Conservation (phyloP, 768 basidiomycete species). For the Hydnum rufescens region DNA sequence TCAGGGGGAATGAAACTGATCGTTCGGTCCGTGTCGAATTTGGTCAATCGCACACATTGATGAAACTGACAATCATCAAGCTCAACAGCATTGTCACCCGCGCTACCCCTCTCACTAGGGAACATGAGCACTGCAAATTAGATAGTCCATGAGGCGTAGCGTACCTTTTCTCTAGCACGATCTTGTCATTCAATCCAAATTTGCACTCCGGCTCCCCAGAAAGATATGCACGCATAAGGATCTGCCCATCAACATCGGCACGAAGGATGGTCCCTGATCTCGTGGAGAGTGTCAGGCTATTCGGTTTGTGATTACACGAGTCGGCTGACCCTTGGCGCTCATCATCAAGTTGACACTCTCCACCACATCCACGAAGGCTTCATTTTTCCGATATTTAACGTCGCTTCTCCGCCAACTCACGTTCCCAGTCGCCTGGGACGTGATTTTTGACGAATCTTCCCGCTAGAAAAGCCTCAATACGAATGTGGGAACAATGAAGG, state of each 20-base stretch:
- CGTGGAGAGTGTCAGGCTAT: slow-evolving; percentile 3
- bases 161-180: slow-evolving; percentile 78
- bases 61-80: slow-evolving; percentile 98
- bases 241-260: slow-evolving; percentile 96
- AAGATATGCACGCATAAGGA: slow-evolving; percentile 93
- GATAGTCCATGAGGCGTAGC: neutral
- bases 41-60: slow-evolving; percentile 87
- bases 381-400: slow-evolving; percentile 98
- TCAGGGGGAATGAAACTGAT: slow-evolving; percentile 98
- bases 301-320: neutral
- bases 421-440: slow-evolving; percentile 88
- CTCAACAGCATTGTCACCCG: slow-evolving; percentile 50
- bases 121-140: neutral
- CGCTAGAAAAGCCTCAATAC: slow-evolving; percentile 22
- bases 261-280: slow-evolving; percentile 67
- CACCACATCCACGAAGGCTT: slow-evolving; percentile 98
- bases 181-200: slow-evolving; percentile 95
- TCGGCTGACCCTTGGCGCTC: slow-evolving; percentile 69
- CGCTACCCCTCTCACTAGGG: slow-evolving; percentile 5
- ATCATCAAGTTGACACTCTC: slow-evolving; percentile 92
- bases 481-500: neutral
- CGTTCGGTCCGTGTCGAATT: slow-evolving; percentile 82
- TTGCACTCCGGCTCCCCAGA: slow-evolving; percentile 97
- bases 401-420: slow-evolving; percentile 91
- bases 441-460: slow-evolving; percentile 94